Base-by-base conservation (phyloP, 495 filamentous ascomycete genomes). In the Neurospora tetrasperma region DNA sequence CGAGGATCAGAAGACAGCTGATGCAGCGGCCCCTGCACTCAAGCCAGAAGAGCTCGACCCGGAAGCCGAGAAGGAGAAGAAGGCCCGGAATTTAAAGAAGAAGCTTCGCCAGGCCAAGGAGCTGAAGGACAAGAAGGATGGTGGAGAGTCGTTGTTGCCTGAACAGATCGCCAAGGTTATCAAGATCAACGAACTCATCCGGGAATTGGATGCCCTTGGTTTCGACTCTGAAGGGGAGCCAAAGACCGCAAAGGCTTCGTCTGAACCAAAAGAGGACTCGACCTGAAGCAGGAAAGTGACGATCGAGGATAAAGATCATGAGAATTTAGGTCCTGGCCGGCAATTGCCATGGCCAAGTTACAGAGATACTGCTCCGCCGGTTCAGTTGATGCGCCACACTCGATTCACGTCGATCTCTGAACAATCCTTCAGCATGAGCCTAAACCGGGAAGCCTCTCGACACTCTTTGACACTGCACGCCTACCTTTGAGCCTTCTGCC, bases 81-180 rank as follows among this genome's bases (percentile, higher is more conserved):
- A 96, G 78, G 96, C 90, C 4, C 90, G 94, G 72, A 95, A 92
- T 71, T 83, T 99, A n/a, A 92, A 91, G 83, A 99, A 99, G 85
- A 99, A 98, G 80, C 86, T 99, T 44, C 89, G 92, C 73, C 96
- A 98, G 80, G 96, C 96, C 3, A 91, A 91, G 74, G 96, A 98
- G 2, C 83, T 99, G 54, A 91, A 92, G 77, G 91, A 90, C 76
- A 97, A 97, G 85, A 97, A 97, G 82, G 92, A 97, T 31, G 88
- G 89, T 44, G 96, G 96, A 35, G 90, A 91, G 74, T 83, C 86
- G 0, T 81, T 99, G 74, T 84, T 97, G 16, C 96, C 96, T 0
- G 96, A 99, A 82, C 96, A 99, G 83, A 90, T 98, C 71, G 94
- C 94, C 73, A 99, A 99, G 84, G 91, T 99, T 66, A 96, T 97